Conservation (phyloP, 225 moss, liverwort and hornwort species). For the Marchantia polymorpha region DNA sequence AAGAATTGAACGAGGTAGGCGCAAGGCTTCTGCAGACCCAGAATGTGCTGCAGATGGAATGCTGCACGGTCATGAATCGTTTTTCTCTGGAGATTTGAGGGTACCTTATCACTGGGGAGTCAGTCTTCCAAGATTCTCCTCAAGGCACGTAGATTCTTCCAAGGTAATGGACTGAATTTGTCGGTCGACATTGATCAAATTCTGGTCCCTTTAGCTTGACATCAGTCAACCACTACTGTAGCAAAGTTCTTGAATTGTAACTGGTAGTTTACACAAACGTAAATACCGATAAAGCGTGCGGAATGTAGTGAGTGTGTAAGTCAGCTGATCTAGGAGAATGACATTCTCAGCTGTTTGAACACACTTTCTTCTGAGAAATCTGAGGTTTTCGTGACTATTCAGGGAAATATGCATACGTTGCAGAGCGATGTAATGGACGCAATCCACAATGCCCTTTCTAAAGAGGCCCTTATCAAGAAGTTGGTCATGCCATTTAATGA, state of each 20-base stretch:
- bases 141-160: not conserved
- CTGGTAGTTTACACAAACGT: not conserved
- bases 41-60: not conserved
- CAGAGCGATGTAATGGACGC: conserved; percentile 65
- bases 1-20: too few relatives aligned
- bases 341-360: not conserved
- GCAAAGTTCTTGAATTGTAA: not conserved
- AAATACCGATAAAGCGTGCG: not conserved
- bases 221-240: too few relatives aligned
- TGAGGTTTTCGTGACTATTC: not conserved
- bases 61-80: conserved; percentile 5
- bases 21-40: not conserved
- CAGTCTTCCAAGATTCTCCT: conserved; percentile 10
- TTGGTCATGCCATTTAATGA: conserved; percentile 71
- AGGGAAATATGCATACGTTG: conserved; percentile 59
- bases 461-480: conserved; percentile 76
- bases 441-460: conserved; percentile 72
- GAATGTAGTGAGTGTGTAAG: not conserved
- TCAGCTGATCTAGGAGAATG: not conserved
- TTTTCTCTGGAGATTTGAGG: conserved; percentile 7
- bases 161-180: conserved; percentile 13
- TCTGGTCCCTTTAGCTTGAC: not conserved
- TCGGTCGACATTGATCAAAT: not conserved
- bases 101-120: conserved; percentile 24
- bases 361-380: too few relatives aligned